phyloP scores from a whole-genome alignment of 2,329 filamentous ascomycete species.

The Trichothecium sympodiale region DNA sequence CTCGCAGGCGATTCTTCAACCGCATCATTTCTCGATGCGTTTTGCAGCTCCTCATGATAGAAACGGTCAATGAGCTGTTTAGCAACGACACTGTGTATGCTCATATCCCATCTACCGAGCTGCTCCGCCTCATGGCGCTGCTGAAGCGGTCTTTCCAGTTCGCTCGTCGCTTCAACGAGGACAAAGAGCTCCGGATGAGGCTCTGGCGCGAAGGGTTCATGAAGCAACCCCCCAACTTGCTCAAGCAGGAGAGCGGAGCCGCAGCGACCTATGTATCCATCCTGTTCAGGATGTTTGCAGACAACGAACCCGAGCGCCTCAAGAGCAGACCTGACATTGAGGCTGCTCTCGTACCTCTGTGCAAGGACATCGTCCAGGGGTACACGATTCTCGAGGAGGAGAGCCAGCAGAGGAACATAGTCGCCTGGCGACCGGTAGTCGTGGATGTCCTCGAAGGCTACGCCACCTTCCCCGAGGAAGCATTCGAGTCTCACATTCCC shows the following conservation, averaged over 20 bases:
- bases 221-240: slow-evolving; percentile 94
- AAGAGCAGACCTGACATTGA: slow-evolving; percentile 76
- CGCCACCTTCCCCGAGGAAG: slow-evolving; percentile 66
- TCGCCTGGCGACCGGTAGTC: slow-evolving; percentile 94
- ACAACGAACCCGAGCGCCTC: slow-evolving; percentile 71
- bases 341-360: slow-evolving; percentile 83
- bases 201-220: slow-evolving; percentile 98
- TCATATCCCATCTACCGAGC: slow-evolving; percentile 80
- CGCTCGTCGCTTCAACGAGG: slow-evolving; percentile 92
- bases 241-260: slow-evolving; percentile 91
- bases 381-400: slow-evolving; percentile 88
- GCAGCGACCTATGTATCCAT: slow-evolving; percentile 95
- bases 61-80: slow-evolving; percentile 97
- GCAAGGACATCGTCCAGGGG: slow-evolving; percentile 81
- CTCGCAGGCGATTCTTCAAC: slow-evolving; percentile 92
- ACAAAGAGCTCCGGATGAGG: slow-evolving; percentile 88
- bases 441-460: slow-evolving; percentile 95
- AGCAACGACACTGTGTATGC: slow-evolving; percentile 92
- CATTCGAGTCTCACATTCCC: slow-evolving; percentile 68
- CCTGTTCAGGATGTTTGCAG: slow-evolving; percentile 92
- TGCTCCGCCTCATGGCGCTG: slow-evolving; percentile 84
- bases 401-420: slow-evolving; percentile 90
- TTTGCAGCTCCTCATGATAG: slow-evolving; percentile 95
- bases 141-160: slow-evolving; percentile 96
- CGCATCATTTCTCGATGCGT: slow-evolving; percentile 98